Evolutionary conservation across 176 grass and related monocot genomes (phyloP), one percentile per base, ranked within the genome.

Genomic region (Lolium perenne): DNA sequence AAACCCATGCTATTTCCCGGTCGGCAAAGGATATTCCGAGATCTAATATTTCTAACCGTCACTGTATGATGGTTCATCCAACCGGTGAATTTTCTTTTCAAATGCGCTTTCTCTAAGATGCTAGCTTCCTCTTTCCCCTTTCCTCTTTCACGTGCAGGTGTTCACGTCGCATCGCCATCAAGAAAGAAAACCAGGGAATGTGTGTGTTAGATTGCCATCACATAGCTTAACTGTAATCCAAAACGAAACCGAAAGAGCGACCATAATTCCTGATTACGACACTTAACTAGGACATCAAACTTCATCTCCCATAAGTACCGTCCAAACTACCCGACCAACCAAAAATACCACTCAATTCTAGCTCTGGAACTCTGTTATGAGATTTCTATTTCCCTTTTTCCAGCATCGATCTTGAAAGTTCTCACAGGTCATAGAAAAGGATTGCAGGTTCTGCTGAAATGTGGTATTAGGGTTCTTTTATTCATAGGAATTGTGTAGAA

Each of bases 261-360:
- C 81, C 66, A 65, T 48, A 23, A 80, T 22, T 56, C 46, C 15
- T 32, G 87, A 89, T 84, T 13, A 47, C 38, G 86, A 83, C 86
- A 20, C 41, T 78, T 60, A 83, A 83, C 82, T 65, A 62, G 4
- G 32, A 32, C 15, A 84, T 47, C 79, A 15, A 68, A 67, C 41
- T 25, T 60, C 18, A 80, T 51, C 25, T 16, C 20, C 77, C 8
- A 20, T 65, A 74, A 64, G 67, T 14, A 53, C 45, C 29, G 26
- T 3, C 56, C 84, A 49, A 61, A 71, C 40, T 7, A 21, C 53
- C 10, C 46, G 20, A 53, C 14, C 47, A 45, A 21, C 29, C 2
- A 72, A 86, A 48, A 55, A 3, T 17, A 69, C n/a, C 56, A 64
- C 41, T 15, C 57, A 20, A 40, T 38, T 15, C 29, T 47, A 18